phyloP scores from a whole-genome alignment of 257 asterid species.

The Catharanthus roseus region DNA sequence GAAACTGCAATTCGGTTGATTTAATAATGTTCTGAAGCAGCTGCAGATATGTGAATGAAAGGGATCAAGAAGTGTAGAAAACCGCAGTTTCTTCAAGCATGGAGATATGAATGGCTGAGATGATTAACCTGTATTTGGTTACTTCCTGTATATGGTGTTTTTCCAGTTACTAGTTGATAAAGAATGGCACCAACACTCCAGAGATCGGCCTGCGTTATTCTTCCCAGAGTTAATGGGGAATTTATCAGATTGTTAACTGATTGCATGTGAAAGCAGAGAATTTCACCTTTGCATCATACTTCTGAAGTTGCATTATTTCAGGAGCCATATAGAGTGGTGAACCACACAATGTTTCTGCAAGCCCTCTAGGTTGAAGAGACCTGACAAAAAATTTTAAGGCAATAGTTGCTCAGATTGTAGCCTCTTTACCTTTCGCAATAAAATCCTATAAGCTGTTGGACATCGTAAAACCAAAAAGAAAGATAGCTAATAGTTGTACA shows the following conservation, averaged over 20 bases:
- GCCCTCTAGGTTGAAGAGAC: slow-evolving; percentile 69
- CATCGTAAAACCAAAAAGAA: not conserved
- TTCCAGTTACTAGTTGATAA: slow-evolving; percentile 81
- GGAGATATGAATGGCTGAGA: slow-evolving; percentile 7
- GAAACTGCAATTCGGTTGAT: slow-evolving; percentile 70
- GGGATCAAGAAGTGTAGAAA: slow-evolving; percentile 14
- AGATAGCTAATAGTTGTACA: not conserved
- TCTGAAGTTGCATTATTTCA: slow-evolving; percentile 78
- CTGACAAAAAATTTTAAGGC: slow-evolving; percentile 32
- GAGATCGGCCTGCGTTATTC: slow-evolving; percentile 82
- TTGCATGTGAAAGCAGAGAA: slow-evolving; percentile 12
- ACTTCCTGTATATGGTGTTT: slow-evolving; percentile 79
- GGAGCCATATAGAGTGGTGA: slow-evolving; percentile 99
- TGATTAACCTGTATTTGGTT: slow-evolving; percentile 56
- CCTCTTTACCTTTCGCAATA: not conserved
- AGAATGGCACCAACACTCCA: slow-evolving; percentile 95
- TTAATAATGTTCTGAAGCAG: slow-evolving; percentile 79
- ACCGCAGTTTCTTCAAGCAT: not conserved
- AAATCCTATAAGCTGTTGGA: not conserved
- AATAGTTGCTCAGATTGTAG: not conserved
- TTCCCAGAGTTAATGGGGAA: slow-evolving; percentile 27
- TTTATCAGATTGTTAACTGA: slow-evolving; percentile 13
- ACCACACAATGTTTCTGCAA: slow-evolving; percentile 89
- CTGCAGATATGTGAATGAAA: slow-evolving; percentile 36
- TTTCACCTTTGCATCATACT: slow-evolving; percentile 89